Percentiles rank a stretch among this genome's conserved stretches.
Evolutionary conservation across 768 basidiomycete species (phyloP).

Genomic region (Mycena vitilis): DNA sequence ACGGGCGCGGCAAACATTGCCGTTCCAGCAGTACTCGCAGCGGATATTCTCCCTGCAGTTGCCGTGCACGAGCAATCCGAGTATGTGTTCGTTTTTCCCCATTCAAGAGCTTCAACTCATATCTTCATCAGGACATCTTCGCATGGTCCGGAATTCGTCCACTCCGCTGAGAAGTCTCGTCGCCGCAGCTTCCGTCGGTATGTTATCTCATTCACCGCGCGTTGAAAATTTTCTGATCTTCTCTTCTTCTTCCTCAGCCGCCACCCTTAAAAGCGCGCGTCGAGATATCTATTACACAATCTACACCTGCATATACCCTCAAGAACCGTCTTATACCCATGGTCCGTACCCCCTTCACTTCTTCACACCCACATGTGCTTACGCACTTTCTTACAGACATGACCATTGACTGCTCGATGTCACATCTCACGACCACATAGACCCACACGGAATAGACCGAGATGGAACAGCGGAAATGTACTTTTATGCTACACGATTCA

Average conservation of each 20-base stretch:
- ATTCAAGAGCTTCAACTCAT: constrained; percentile 1
- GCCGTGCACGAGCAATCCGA: constrained; percentile 26
- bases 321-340: constrained; percentile 27
- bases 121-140: constrained; percentile 18
- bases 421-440: constrained; percentile 16
- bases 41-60: constrained; percentile 16
- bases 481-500: constrained; percentile 25
- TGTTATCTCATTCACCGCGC: neutral
- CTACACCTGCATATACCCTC: constrained; percentile 27
- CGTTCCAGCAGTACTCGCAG: constrained; percentile 1
- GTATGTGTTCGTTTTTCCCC: neutral
- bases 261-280: constrained; percentile 30
- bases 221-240: neutral
- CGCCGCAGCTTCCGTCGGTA: constrained; percentile 37
- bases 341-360: constrained; percentile 8
- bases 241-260: constrained; percentile 15
- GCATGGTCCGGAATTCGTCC: constrained; percentile 24
- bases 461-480: constrained; percentile 22
- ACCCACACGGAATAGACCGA: constrained; percentile 15
- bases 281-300: constrained; percentile 16
- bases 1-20: constrained; percentile 11
- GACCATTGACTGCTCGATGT: constrained; percentile 9
- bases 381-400: constrained; percentile 15
- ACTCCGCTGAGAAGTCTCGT: constrained; percentile 31
- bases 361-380: neutral